phyloP scores from a whole-genome alignment of 2,329 filamentous ascomycete genomes.

The Intubia oerlemansii region DNA sequence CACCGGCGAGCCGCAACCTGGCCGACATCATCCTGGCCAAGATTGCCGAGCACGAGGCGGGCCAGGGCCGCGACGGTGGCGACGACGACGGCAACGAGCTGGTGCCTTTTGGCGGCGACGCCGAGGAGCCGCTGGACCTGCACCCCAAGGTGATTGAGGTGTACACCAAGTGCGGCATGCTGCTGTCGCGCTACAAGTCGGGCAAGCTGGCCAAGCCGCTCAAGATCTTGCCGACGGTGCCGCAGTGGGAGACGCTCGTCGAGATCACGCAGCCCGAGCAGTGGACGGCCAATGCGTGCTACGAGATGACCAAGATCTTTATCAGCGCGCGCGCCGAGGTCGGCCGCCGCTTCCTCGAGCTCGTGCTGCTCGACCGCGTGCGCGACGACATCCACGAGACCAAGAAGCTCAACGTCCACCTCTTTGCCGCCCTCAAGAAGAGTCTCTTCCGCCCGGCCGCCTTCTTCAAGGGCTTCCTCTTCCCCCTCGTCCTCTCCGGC shows the following conservation, averaged over 20 bases:
- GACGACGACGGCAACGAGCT: slow-evolving; percentile 35
- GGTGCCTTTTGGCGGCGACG: too few relatives aligned
- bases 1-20: slow-evolving; percentile 41
- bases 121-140: slow-evolving; percentile 55
- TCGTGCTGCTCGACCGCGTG: slow-evolving; percentile 73
- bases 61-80: slow-evolving; percentile 1
- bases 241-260: slow-evolving; percentile 43
- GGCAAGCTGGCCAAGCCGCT: slow-evolving; percentile 96
- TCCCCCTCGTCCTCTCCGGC: slow-evolving; percentile 65
- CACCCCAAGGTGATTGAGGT: slow-evolving; percentile 86
- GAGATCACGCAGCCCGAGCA: slow-evolving; percentile 31
- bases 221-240: slow-evolving; percentile 84
- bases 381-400: slow-evolving; percentile 84
- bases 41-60: slow-evolving; percentile 75
- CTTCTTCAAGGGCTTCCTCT: slow-evolving; percentile 88
- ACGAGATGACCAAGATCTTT: slow-evolving; percentile 82
- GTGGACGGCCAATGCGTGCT: slow-evolving; percentile 57
- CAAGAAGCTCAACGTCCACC: slow-evolving; percentile 85
- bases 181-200: slow-evolving; percentile 74
- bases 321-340: slow-evolving; percentile 62
- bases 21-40: slow-evolving; percentile 87
- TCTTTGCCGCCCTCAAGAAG: slow-evolving; percentile 89
- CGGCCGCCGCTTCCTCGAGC: slow-evolving; percentile 69
- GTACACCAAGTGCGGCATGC: slow-evolving; percentile 70
- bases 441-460: slow-evolving; percentile 81